phyloP scores from a whole-genome alignment of 768 basidiomycete species.

The Nidularia pulvinata region DNA sequence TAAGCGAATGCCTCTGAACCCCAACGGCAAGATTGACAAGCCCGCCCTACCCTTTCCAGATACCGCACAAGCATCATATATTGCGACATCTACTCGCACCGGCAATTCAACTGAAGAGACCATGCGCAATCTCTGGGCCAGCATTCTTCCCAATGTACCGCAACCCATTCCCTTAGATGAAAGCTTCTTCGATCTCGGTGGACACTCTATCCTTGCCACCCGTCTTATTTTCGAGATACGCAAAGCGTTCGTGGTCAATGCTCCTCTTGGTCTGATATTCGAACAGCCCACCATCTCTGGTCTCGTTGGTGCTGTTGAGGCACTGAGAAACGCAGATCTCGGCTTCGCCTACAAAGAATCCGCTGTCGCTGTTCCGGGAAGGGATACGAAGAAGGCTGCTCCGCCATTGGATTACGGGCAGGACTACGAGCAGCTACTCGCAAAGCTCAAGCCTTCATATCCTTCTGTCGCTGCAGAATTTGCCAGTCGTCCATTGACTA shows the following conservation, averaged over 20 bases:
- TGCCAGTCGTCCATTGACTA: slow-evolving; percentile 51
- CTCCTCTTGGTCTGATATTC: slow-evolving; percentile 91
- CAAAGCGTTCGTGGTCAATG: slow-evolving; percentile 87
- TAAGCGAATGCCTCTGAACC: slow-evolving; percentile 94
- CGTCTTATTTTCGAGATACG: slow-evolving; percentile 97
- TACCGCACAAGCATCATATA: slow-evolving; percentile 67
- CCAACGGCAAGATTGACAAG: slow-evolving; percentile 99
- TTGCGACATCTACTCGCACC: slow-evolving; percentile 32
- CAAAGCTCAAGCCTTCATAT: slow-evolving; percentile 62
- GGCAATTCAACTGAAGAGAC: slow-evolving; percentile 74
- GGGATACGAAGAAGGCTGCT: slow-evolving; percentile 14
- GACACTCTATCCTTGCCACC: slow-evolving; percentile 98
- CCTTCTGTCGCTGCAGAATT: slow-evolving; percentile 59
- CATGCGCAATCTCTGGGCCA: slow-evolving; percentile 84
- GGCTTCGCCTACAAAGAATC: slow-evolving; percentile 53
- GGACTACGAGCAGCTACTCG: slow-evolving; percentile 68
- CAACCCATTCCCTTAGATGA: slow-evolving; percentile 84
- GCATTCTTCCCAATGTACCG: slow-evolving; percentile 78
- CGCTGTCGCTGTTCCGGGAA: slow-evolving; percentile 7
- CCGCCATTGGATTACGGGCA: slow-evolving; percentile 68
- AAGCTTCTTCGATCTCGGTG: slow-evolving; percentile 97
- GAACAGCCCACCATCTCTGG: slow-evolving; percentile 84
- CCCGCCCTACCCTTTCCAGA: slow-evolving; percentile 98
- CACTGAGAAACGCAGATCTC: slow-evolving; percentile 76
- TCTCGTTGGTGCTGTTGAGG: slow-evolving; percentile 77